phyloP scores from a whole-genome alignment of 2,329 filamentous ascomycete genomes.

The Aspergillus novofumigatus region DNA sequence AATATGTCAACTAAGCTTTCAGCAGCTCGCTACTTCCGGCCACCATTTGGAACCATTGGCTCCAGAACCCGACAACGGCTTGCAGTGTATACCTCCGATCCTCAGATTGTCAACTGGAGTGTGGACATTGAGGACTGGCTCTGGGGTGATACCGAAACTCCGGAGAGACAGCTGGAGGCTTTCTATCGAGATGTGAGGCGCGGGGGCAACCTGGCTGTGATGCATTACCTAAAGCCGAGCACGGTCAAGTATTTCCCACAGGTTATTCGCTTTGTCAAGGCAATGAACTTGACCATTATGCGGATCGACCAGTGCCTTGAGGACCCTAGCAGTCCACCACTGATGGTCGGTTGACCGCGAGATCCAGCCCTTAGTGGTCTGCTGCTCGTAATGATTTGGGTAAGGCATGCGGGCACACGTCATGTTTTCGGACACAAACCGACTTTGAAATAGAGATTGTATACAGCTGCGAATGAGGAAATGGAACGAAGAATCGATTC shows the following conservation, averaged over 20 bases:
- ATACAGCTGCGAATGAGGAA: background rate
- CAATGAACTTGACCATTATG: constrained; percentile 61
- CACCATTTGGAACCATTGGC: constrained; percentile 65
- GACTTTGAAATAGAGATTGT: background rate
- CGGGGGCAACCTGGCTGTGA: constrained; percentile 62
- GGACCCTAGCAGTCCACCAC: constrained; percentile 43
- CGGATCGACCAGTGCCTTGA: constrained; percentile 63
- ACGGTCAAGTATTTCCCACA: constrained; percentile 62
- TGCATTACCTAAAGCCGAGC: constrained; percentile 64
- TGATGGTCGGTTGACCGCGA: constrained; percentile 3
- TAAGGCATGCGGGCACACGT: background rate
- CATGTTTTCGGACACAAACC: background rate
- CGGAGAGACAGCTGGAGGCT: constrained; percentile 62
- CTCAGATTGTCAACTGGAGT: constrained; percentile 63
- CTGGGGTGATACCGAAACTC: constrained; percentile 59
- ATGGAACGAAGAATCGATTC: background rate
- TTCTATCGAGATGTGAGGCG: constrained; percentile 60
- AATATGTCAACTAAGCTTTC: background rate
- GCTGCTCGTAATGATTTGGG: constrained; percentile 2
- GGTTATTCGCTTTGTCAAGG: constrained; percentile 63
- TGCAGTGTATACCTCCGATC: constrained; percentile 48
- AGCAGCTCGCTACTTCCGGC: constrained; percentile 58
- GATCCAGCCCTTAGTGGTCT: constrained; percentile 30
- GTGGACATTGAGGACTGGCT: constrained; percentile 70
- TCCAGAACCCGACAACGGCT: constrained; percentile 63